Percentiles rank a stretch among this genome's conserved stretches.
Conservation (phyloP, 2,329 filamentous ascomycete genomes). For the Botryosphaeria dothidea region DNA sequence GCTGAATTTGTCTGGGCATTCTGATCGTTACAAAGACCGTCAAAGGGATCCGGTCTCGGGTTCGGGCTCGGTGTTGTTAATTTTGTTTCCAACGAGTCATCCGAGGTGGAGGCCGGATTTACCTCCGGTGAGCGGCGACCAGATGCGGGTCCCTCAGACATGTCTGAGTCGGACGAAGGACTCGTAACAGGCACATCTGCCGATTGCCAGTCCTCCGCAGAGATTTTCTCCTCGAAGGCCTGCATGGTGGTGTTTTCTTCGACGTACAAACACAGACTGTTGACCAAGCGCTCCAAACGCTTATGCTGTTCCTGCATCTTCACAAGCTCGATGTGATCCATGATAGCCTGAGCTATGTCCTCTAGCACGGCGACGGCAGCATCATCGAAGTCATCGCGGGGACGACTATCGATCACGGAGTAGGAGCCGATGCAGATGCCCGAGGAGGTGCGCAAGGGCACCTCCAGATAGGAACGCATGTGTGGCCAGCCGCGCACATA, state of each 20-base stretch:
- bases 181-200: not conserved
- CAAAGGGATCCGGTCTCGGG: not conserved
- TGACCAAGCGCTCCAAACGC: conserved; percentile 25
- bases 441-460: conserved; percentile 33
- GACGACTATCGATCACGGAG: conserved; percentile 31
- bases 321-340: conserved; percentile 21
- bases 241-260: conserved; percentile 6
- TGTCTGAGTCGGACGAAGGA: not conserved
- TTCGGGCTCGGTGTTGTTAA: not conserved
- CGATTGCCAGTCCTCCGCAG: not conserved
- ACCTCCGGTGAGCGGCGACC: not conserved
- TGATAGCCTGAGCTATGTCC: conserved; percentile 22
- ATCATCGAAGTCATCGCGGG: conserved; percentile 31
- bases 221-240: not conserved
- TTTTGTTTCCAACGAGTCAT: not conserved
- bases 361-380: conserved; percentile 20
- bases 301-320: not conserved
- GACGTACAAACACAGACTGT: not conserved
- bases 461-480: conserved; percentile 34
- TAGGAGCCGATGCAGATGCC: conserved; percentile 36
- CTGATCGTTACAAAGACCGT: not conserved
- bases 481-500: conserved; percentile 31
- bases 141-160: not conserved
- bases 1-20: not conserved
- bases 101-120: not conserved